Evolutionary conservation across 768 basidiomycete genomes (phyloP).

Genomic region (Gautieria morchelliformis): DNA sequence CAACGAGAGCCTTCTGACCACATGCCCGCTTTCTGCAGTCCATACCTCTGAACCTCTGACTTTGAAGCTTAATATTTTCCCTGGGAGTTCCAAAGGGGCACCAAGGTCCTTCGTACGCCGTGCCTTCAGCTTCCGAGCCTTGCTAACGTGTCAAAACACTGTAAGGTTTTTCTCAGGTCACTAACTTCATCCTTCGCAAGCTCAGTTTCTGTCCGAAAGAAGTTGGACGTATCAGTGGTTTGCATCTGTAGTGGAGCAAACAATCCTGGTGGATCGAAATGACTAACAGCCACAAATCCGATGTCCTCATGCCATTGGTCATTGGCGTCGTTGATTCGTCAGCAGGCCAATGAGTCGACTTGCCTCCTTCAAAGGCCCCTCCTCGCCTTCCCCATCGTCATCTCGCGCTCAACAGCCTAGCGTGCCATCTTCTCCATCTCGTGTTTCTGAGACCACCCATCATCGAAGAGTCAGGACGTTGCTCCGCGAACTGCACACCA

Average conservation of each 20-base stretch:
- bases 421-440: constrained; percentile 36
- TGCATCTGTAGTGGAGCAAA: constrained; percentile 20
- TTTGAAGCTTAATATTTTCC: constrained; percentile 65
- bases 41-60: constrained; percentile 62
- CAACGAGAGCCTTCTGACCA: constrained; percentile 64
- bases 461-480: constrained; percentile 68
- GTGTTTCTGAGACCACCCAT: constrained; percentile 56
- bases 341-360: constrained; percentile 41
- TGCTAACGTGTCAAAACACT: constrained; percentile 11
- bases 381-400: constrained; percentile 63
- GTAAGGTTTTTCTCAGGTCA: constrained; percentile 10
- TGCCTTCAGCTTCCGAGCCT: constrained; percentile 70
- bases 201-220: constrained; percentile 66
- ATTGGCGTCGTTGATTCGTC: too few relatives aligned
- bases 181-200: constrained; percentile 51
- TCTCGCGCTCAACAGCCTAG: constrained; percentile 30
- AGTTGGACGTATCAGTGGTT: constrained; percentile 35
- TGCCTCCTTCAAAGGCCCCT: constrained; percentile 73
- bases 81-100: constrained; percentile 64
- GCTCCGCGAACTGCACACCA: constrained; percentile 55
- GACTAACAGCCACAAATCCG: too few relatives aligned
- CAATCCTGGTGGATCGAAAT: too few relatives aligned
- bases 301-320: too few relatives aligned
- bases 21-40: constrained; percentile 81
- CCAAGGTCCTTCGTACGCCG: constrained; percentile 64